Conservation (phyloP, 768 basidiomycete genomes). For the Infundibulicybe gibba region DNA sequence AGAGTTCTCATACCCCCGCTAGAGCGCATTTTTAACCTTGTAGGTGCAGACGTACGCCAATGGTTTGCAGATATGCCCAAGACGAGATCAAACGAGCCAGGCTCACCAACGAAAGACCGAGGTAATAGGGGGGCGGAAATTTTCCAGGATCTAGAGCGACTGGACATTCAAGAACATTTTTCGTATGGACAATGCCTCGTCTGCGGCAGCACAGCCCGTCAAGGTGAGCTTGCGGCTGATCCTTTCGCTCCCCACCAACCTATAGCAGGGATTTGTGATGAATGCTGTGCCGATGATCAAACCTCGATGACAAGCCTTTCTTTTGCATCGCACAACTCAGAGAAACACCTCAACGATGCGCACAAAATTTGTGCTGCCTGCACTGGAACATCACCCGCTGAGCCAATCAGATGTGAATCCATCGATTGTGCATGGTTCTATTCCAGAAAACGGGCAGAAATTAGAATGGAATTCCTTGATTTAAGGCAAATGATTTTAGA, state of each 20-base stretch:
- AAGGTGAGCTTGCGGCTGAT: constrained; percentile 34
- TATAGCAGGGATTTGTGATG: constrained; percentile 56
- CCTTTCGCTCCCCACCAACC: not conserved
- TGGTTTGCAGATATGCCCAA: constrained; percentile 93
- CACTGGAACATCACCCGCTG: constrained; percentile 46
- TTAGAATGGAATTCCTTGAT: constrained; percentile 29
- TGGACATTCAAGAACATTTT: constrained; percentile 77
- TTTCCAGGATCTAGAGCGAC: constrained; percentile 22
- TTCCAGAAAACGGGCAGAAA: constrained; percentile 58
- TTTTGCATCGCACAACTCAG: constrained; percentile 49
- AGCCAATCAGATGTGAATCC: constrained; percentile 73
- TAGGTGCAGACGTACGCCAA: constrained; percentile 80
- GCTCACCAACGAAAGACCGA: constrained; percentile 23
- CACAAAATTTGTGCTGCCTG: constrained; percentile 77
- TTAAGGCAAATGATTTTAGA: constrained; percentile 28
- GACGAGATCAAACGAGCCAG: constrained; percentile 26
- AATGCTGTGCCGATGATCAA: constrained; percentile 49
- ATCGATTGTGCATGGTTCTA: constrained; percentile 87
- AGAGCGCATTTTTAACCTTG: constrained; percentile 85
- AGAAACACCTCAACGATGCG: constrained; percentile 49
- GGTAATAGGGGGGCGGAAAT: not conserved
- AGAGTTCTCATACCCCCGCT: constrained; percentile 86
- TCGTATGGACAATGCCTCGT: constrained; percentile 63
- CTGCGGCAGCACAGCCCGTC: constrained; percentile 53
- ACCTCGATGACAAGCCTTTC: constrained; percentile 55